These are phyloP conservation scores for Dimocarpus longan DNA, from an alignment of 345 rosid genomes.

Conservation along the genomic window DNA sequence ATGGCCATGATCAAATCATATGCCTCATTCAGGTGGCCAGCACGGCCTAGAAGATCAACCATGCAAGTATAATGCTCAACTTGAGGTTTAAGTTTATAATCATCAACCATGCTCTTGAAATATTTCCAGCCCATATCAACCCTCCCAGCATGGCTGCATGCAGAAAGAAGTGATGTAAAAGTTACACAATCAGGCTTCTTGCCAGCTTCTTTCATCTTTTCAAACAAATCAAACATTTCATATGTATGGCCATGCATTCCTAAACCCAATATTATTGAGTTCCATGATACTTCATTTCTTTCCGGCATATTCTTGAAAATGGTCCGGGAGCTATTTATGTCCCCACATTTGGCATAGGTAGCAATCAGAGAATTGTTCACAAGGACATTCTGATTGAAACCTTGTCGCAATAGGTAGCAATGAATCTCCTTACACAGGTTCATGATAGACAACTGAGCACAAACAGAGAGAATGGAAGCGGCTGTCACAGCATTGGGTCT, in stretches of 20 bases:
- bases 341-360: constrained; percentile 53
- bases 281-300: constrained; percentile 48
- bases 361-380: constrained; percentile 43
- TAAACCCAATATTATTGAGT: constrained; percentile 44
- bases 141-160: constrained; percentile 50
- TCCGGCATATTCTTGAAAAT: constrained; percentile 34
- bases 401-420: constrained; percentile 42
- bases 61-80: constrained; percentile 56
- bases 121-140: constrained; percentile 42
- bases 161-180: constrained; percentile 48
- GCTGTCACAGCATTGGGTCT: constrained; percentile 43
- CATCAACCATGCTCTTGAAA: constrained; percentile 40
- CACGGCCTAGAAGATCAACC: constrained; percentile 52
- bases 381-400: constrained; percentile 33
- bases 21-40: constrained; percentile 45
- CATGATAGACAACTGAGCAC: constrained; percentile 35
- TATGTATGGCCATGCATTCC: constrained; percentile 44
- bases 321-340: constrained; percentile 29
- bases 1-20: constrained; percentile 43
- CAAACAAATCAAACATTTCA: constrained; percentile 38
- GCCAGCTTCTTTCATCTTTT: constrained; percentile 40
- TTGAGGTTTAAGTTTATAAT: constrained; percentile 42
- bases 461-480: constrained; percentile 45
- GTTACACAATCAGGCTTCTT: constrained; percentile 40
- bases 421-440: constrained; percentile 47